A percentile compares a stretch with the other conserved stretches of the same genome.
Evolutionary conservation across 2,329 filamentous ascomycete species (phyloP).

Genomic region (Ceratocystis smalleyi): DNA sequence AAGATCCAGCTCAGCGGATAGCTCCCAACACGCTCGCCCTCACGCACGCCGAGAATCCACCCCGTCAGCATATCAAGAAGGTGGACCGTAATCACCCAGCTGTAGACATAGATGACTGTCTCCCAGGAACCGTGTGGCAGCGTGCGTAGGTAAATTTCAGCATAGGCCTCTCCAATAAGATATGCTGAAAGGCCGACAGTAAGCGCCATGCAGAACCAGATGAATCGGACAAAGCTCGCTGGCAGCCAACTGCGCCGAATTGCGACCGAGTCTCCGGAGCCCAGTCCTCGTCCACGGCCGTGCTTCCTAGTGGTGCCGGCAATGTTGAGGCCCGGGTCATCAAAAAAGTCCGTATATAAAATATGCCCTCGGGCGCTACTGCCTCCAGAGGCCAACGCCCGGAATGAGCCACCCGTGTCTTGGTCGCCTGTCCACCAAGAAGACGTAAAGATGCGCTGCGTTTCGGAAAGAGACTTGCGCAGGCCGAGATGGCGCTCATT

Average conservation of each 20-base stretch:
- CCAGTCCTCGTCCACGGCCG: conserved; percentile 3
- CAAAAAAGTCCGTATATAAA: conserved; percentile 14
- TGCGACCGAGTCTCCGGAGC: conserved; percentile 22
- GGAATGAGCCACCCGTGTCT: conserved; percentile 29
- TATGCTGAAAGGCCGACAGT: conserved; percentile 49
- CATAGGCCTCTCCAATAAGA: conserved; percentile 52
- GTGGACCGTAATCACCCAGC: conserved; percentile 52
- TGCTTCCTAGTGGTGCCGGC: not conserved
- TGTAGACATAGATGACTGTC: conserved; percentile 54
- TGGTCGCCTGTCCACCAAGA: conserved; percentile 50
- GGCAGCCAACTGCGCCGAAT: conserved; percentile 43
- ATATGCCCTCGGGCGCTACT: conserved; percentile 25
- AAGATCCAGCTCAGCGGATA: conserved; percentile 59
- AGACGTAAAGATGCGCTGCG: conserved; percentile 50
- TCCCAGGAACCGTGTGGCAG: conserved; percentile 50
- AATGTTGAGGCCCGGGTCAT: conserved; percentile 17
- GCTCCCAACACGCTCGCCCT: conserved; percentile 51
- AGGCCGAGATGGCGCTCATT: conserved; percentile 48
- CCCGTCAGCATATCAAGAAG: conserved; percentile 48
- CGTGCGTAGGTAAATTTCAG: conserved; percentile 51
- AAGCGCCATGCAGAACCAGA: conserved; percentile 53
- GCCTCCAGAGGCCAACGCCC: conserved; percentile 22
- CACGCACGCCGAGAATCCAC: conserved; percentile 50
- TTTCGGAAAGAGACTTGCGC: conserved; percentile 46
- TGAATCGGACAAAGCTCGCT: conserved; percentile 50